Conservation (phyloP, 2,329 filamentous ascomycete genomes). For the Cercospora citrullina region DNA sequence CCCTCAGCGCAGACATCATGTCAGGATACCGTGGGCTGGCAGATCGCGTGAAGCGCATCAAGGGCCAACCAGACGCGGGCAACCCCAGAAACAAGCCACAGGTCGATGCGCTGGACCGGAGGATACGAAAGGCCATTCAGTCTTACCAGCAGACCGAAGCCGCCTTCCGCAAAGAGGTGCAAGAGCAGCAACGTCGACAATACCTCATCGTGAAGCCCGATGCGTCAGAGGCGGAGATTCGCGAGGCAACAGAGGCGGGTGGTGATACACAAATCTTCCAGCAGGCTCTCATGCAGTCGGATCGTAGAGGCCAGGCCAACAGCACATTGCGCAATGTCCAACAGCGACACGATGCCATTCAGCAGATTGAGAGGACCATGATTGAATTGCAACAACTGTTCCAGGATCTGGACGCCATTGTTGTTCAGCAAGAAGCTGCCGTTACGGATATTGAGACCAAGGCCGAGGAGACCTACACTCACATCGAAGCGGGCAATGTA, state of each 20-base stretch:
- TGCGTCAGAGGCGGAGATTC: constrained; percentile 72
- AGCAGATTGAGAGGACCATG: constrained; percentile 91
- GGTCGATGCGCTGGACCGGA: constrained; percentile 75
- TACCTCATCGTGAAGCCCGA: constrained; percentile 77
- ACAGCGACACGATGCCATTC: constrained; percentile 79
- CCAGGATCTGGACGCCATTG: constrained; percentile 81
- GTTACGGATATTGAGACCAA: constrained; percentile 82
- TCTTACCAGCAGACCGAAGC: constrained; percentile 79
- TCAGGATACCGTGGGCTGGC: constrained; percentile 76
- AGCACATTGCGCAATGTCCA: constrained; percentile 76
- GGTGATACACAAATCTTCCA: constrained; percentile 79
- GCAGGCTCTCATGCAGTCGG: constrained; percentile 79
- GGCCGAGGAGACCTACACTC: constrained; percentile 79
- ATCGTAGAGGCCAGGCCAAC: constrained; percentile 77
- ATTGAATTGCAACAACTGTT: constrained; percentile 84
- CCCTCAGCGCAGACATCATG: constrained; percentile 77
- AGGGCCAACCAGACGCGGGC: constrained; percentile 72
- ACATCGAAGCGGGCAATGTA: constrained; percentile 81
- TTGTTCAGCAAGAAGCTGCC: constrained; percentile 81
- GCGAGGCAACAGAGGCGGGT: constrained; percentile 71
- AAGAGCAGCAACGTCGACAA: constrained; percentile 83
- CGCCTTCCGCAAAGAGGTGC: constrained; percentile 74
- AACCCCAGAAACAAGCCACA: constrained; percentile 74
- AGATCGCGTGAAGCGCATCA: constrained; percentile 76
- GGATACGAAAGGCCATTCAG: constrained; percentile 77